Base-by-base conservation (phyloP, 2,329 filamentous ascomycete species). In the Penicillium sp. region DNA sequence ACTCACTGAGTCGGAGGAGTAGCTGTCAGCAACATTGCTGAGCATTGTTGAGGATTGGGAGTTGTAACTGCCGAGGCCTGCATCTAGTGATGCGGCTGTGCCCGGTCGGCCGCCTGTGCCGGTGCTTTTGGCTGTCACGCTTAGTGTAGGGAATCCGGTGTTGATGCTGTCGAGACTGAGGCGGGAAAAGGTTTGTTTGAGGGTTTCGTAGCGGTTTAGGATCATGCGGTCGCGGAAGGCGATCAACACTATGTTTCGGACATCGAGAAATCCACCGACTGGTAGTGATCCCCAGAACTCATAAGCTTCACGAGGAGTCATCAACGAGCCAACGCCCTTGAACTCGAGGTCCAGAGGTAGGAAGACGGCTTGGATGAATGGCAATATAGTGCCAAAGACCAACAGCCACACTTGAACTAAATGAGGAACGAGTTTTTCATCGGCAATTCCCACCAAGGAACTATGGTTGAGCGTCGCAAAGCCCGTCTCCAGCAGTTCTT, bases 351-450 rank as follows among this genome's bases (percentile, higher is more conserved):
- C 95, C 1, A 99, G 79, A 0, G 93, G 95, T 1, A 99, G 79
- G 70, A 99, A 97, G 1, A 97, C 93, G 1, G 93, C 92, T 77
- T 98, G 93, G 67, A 99, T 87, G 70, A 96, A 98, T 0, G 95
- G 95, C 5, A 98, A 77, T 37, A 98, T 90, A 7, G 86, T 90
- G 3, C 91, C 93, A 68, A 97, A 97, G 0, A 95, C 93, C 47
- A 95, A 87, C 57, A 96, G 85, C 95, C 95, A 99, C 70, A 97
- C 87, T 71, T 96, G 91, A 2, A 97, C 93, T 1, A 99, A 81
- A 55, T 91, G 87, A 0, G 91, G 90, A 22, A 98, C 91, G n/a
- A 98, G 84, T 33, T 89, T 85, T 59, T 96, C 93, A 68, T 98
- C 93, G 0, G 91, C 83, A 0, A 91, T 87, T 46, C 86, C 85